These are phyloP conservation scores for Serendipita sp. DNA, from an alignment of 1,284 basidiomycete genomes.

Conservation along the genomic window DNA sequence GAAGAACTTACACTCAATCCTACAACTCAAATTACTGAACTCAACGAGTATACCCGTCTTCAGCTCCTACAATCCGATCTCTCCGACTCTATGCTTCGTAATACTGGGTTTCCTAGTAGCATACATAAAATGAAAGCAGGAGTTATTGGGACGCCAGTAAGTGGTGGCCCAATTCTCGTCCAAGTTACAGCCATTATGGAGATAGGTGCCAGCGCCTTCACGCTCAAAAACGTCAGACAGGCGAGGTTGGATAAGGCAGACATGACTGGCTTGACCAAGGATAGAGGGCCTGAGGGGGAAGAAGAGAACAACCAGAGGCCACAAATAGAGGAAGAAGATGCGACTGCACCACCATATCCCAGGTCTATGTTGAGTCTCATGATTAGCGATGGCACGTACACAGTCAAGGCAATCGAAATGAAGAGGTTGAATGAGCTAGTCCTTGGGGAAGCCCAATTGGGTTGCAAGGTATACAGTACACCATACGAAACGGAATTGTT, in stretches of 20 bases:
- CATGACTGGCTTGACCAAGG: conserved; percentile 26
- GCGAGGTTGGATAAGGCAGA: conserved; percentile 47
- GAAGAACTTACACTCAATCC: conserved; percentile 34
- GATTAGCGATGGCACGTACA: conserved; percentile 49
- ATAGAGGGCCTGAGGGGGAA: conserved; percentile 19
- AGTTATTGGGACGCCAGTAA: conserved; percentile 15
- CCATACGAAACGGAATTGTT: not conserved
- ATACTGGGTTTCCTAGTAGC: conserved; percentile 43
- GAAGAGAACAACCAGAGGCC: conserved; percentile 20
- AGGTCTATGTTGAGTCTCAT: conserved; percentile 52
- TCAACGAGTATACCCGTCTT: conserved; percentile 36
- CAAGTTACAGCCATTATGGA: conserved; percentile 62
- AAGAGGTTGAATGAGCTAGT: conserved; percentile 40
- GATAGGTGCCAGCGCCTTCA: conserved; percentile 57
- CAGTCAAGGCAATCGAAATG: conserved; percentile 56
- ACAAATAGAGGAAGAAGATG: conserved; percentile 43
- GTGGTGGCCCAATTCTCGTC: conserved; percentile 41
- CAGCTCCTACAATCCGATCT: conserved; percentile 62
- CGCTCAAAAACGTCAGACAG: conserved; percentile 44
- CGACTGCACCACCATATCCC: conserved; percentile 58
- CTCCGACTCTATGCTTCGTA: conserved; percentile 46
- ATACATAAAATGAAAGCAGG: conserved; percentile 23
- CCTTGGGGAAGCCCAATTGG: conserved; percentile 52
- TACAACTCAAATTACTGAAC: conserved; percentile 30
- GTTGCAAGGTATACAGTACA: conserved; percentile 44